These are phyloP conservation scores for Penicillium nordicum DNA, from an alignment of 2,329 filamentous ascomycete species.

Conservation along the genomic window DNA sequence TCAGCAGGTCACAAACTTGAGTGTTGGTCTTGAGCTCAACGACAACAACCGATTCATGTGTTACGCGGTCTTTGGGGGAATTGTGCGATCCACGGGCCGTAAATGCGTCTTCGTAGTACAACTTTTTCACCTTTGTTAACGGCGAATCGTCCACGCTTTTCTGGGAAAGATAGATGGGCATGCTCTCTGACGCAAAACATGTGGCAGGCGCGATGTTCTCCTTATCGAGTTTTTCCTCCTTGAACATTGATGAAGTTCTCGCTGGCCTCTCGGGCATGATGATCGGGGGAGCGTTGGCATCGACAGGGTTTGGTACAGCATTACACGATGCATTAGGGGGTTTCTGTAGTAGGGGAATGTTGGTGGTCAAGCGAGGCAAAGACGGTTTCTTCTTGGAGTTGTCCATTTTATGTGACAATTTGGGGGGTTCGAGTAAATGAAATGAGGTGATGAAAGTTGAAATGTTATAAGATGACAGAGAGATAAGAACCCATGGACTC, in stretches of 20 bases:
- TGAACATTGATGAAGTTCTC: slow-evolving; percentile 23
- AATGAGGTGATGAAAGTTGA: neutral
- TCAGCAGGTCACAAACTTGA: slow-evolving; percentile 48
- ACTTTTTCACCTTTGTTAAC: slow-evolving; percentile 31
- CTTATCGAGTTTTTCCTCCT: slow-evolving; percentile 23
- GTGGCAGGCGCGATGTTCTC: slow-evolving; percentile 20
- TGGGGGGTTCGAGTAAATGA: neutral
- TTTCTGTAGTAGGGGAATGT: slow-evolving; percentile 7
- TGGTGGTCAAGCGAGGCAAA: slow-evolving; percentile 20
- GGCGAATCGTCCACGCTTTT: slow-evolving; percentile 14
- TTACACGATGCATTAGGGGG: neutral
- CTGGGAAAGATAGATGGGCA: slow-evolving; percentile 10
- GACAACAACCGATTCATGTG: slow-evolving; percentile 57
- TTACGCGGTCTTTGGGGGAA: slow-evolving; percentile 47
- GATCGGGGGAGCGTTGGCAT: slow-evolving; percentile 18
- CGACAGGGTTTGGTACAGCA: slow-evolving; percentile 12
- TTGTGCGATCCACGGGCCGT: slow-evolving; percentile 35
- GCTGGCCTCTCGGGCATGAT: slow-evolving; percentile 17
- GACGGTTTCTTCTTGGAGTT: slow-evolving; percentile 11
- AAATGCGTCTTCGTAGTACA: slow-evolving; percentile 43
- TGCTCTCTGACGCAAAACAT: slow-evolving; percentile 12
- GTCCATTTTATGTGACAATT: slow-evolving; percentile 9
- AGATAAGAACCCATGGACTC: neutral
- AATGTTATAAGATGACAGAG: neutral
- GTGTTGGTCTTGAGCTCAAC: slow-evolving; percentile 64